A percentile compares a stretch with the other conserved stretches of the same genome.
These are phyloP conservation scores for Bolboschoenus planiculmis DNA, from an alignment of 176 grass and related monocot genomes.

Conservation along the genomic window DNA sequence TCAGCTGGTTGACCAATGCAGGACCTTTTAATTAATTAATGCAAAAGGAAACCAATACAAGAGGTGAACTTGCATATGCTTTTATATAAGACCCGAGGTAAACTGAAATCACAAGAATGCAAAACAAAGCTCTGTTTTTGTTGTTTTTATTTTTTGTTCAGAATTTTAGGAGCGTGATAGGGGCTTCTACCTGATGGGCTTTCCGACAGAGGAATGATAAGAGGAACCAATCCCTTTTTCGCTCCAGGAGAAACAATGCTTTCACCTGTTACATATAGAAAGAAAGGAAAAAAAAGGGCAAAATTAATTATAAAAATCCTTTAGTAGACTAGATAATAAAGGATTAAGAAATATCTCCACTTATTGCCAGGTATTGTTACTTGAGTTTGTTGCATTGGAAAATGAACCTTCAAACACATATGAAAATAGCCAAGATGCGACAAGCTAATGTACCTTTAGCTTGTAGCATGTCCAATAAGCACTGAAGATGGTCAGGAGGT, in stretches of 20 bases:
- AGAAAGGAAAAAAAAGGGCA: neutral
- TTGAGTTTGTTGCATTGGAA: neutral
- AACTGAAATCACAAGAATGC: neutral
- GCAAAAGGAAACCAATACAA: constrained; percentile 1
- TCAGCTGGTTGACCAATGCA: neutral
- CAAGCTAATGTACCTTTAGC: constrained; percentile 43
- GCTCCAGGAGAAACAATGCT: constrained; percentile 82
- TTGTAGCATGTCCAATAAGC: constrained; percentile 72
- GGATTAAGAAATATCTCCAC: too few relatives aligned
- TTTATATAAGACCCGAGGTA: neutral
- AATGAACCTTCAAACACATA: neutral
- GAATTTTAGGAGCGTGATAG: neutral
- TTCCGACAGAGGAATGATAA: constrained; percentile 77
- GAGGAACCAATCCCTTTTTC: constrained; percentile 67
- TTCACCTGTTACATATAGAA: constrained; percentile 36
- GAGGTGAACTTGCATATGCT: neutral
- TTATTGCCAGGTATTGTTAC: neutral
- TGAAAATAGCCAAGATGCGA: neutral
- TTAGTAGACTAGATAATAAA: too few relatives aligned
- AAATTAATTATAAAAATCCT: neutral
- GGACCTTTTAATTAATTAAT: neutral
- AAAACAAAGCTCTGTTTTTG: neutral
- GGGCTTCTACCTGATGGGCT: constrained; percentile 50
- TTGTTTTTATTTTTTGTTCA: neutral
- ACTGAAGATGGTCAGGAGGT: constrained; percentile 66